Evolutionary conservation across 345 rosid genomes (phyloP).

Genomic region (Populus pruinosa): DNA sequence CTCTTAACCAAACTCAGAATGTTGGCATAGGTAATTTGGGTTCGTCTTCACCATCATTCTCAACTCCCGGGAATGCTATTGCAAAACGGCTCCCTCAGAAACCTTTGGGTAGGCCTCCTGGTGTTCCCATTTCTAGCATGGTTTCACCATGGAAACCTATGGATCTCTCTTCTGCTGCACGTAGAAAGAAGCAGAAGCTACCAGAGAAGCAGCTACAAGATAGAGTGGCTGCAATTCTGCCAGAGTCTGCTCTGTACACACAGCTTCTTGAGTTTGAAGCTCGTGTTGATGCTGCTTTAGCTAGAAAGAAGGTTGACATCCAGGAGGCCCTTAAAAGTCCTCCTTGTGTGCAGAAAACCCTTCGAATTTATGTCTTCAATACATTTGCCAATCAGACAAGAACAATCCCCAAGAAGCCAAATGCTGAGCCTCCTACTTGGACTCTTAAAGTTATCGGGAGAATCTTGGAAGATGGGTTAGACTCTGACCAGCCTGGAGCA

Average conservation of each 20-base stretch:
- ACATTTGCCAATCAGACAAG: constrained; percentile 82
- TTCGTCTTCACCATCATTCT: constrained; percentile 61
- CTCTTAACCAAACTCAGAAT: constrained; percentile 55
- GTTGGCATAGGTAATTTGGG: constrained; percentile 58
- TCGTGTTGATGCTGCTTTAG: constrained; percentile 84
- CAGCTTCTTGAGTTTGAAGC: constrained; percentile 97
- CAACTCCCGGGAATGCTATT: constrained; percentile 55
- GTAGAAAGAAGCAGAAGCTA: constrained; percentile 90
- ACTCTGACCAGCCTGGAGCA: constrained; percentile 83
- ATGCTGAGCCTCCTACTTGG: constrained; percentile 91
- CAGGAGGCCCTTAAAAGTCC: constrained; percentile 96
- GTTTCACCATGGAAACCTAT: constrained; percentile 68
- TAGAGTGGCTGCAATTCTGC: constrained; percentile 89
- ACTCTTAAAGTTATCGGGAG: constrained; percentile 90
- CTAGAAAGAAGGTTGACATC: constrained; percentile 88
- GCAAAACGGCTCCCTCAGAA: constrained; percentile 67
- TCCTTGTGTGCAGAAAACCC: constrained; percentile 84
- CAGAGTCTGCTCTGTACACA: constrained; percentile 92
- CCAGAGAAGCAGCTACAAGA: constrained; percentile 89
- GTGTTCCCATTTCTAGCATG: constrained; percentile 49
- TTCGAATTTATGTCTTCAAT: constrained; percentile 86
- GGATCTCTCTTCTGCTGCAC: constrained; percentile 76
- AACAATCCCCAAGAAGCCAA: constrained; percentile 72
- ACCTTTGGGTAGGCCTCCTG: constrained; percentile 74
- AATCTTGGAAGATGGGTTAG: constrained; percentile 91